Evolutionary conservation across 169 alveolate genomes (phyloP).

Genomic region (Plasmodium fragile): DNA sequence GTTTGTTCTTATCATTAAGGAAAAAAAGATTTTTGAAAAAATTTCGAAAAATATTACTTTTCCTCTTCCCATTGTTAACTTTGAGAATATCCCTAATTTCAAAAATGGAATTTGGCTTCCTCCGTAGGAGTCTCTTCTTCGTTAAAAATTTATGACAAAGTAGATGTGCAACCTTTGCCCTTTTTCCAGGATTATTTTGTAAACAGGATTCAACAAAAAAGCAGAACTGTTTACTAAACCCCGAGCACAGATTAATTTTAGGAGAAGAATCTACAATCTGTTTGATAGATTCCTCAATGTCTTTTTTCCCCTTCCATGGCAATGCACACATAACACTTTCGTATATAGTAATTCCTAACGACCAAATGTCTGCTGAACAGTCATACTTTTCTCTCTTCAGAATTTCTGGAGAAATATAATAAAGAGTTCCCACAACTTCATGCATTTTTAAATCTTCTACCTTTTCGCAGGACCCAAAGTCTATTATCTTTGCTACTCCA

Average conservation of each 20-base stretch:
- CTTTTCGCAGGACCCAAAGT: constrained; percentile 74
- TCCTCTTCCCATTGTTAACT: constrained; percentile 24
- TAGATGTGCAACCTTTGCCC: constrained; percentile 29
- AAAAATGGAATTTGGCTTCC: constrained; percentile 50
- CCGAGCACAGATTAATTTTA: constrained; percentile 32
- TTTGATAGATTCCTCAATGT: constrained; percentile 14
- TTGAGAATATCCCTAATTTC: constrained; percentile 45
- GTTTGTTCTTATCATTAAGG: constrained; percentile 29
- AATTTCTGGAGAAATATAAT: constrained; percentile 95
- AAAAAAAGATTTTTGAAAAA: constrained; percentile 40
- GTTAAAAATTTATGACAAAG: constrained; percentile 47
- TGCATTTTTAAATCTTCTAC: constrained; percentile 22
- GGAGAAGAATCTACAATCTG: constrained; percentile 40
- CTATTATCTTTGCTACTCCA: constrained; percentile 73
- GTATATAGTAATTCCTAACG: constrained; percentile 93
- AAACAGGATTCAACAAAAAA: constrained; percentile 43
- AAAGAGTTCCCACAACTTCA: constrained; percentile 66
- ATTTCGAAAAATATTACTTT: constrained; percentile 43
- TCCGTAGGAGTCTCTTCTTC: constrained; percentile 21
- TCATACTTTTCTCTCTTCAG: constrained; percentile 91
- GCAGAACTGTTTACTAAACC: constrained; percentile 56
- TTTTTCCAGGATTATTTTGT: constrained; percentile 36
- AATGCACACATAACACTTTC: constrained; percentile 80
- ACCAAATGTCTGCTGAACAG: constrained; percentile 94
- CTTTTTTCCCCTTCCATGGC: constrained; percentile 60